Evolutionary conservation across 768 basidiomycete genomes (phyloP).

Genomic region (Pisolithus microcarpus): DNA sequence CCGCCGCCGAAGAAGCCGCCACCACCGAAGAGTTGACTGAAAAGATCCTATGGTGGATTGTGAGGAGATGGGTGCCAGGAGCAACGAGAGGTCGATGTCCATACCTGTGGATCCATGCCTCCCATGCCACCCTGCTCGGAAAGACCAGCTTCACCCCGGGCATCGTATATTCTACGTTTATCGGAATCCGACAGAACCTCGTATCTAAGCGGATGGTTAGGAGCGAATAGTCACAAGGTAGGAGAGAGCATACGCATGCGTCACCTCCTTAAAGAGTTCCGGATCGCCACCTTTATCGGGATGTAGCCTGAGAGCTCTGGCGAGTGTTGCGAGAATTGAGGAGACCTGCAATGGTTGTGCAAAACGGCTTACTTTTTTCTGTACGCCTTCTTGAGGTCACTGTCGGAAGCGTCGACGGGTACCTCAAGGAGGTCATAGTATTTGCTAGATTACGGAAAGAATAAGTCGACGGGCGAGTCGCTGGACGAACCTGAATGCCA

Average conservation of each 20-base stretch:
- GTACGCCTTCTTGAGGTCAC: conserved; percentile 92
- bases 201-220: conserved; percentile 46
- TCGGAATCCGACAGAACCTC: conserved; percentile 88
- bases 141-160: conserved; percentile 87
- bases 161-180: conserved; percentile 77
- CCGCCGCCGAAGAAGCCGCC: conserved; percentile 68
- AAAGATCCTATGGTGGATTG: conserved; percentile 63
- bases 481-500: not conserved
- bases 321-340: conserved; percentile 5
- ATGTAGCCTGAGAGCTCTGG: conserved; percentile 75
- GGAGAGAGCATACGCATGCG: conserved; percentile 68
- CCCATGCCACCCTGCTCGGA: conserved; percentile 84
- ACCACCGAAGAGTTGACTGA: conserved; percentile 93
- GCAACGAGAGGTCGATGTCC: conserved; percentile 16
- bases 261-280: conserved; percentile 95
- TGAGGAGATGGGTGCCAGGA: not conserved
- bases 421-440: conserved; percentile 92
- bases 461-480: not conserved
- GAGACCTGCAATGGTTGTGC: not conserved
- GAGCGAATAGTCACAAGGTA: conserved; percentile 1
- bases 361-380: conserved; percentile 68
- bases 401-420: conserved; percentile 65
- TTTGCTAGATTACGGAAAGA: conserved; percentile 45
- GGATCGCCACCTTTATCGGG: conserved; percentile 96
- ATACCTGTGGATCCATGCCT: conserved; percentile 92